Percentiles rank a stretch among this genome's conserved stretches.
These are phyloP conservation scores for Talaromyces sp. DNA, from an alignment of 2,329 filamentous ascomycete species.

Conservation along the genomic window DNA sequence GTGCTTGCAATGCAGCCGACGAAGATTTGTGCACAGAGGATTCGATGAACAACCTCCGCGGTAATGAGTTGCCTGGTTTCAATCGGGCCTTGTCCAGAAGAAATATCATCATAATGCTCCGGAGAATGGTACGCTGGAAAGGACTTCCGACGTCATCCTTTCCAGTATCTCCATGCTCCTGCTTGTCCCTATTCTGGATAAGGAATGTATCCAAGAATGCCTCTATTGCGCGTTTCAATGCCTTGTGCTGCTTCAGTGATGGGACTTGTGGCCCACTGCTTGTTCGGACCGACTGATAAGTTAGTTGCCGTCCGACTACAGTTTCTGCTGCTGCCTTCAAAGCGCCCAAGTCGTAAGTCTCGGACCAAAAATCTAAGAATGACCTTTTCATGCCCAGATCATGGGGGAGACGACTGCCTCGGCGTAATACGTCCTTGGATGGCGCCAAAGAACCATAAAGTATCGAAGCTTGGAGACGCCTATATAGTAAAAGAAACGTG, in stretches of 20 bases:
- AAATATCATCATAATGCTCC: constrained; percentile 59
- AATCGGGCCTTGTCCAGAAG: constrained; percentile 56
- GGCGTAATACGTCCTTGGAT: constrained; percentile 50
- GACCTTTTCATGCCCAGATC: constrained; percentile 58
- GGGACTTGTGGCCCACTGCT: constrained; percentile 1
- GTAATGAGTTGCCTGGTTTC: constrained; percentile 30
- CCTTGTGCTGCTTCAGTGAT: constrained; percentile 21
- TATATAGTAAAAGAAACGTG: constrained; percentile 51
- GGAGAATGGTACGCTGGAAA: constrained; percentile 56
- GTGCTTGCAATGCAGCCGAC: constrained; percentile 48
- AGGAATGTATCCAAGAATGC: constrained; percentile 57
- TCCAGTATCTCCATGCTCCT: constrained; percentile 18
- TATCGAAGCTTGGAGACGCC: constrained; percentile 58
- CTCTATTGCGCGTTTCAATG: constrained; percentile 46
- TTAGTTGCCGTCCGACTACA: constrained; percentile 55
- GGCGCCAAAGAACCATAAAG: constrained; percentile 56
- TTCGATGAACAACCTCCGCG: constrained; percentile 50
- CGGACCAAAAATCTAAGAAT: constrained; percentile 57
- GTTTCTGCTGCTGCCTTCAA: constrained; percentile 57
- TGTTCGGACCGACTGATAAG: constrained; percentile 18
- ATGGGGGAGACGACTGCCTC: constrained; percentile 48
- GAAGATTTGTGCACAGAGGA: constrained; percentile 58
- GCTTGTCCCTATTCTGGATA: constrained; percentile 56
- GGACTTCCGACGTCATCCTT: constrained; percentile 24
- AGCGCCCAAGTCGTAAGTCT: constrained; percentile 53